phyloP scores from a whole-genome alignment of 306 rosid species.

The Trifolium repens region DNA sequence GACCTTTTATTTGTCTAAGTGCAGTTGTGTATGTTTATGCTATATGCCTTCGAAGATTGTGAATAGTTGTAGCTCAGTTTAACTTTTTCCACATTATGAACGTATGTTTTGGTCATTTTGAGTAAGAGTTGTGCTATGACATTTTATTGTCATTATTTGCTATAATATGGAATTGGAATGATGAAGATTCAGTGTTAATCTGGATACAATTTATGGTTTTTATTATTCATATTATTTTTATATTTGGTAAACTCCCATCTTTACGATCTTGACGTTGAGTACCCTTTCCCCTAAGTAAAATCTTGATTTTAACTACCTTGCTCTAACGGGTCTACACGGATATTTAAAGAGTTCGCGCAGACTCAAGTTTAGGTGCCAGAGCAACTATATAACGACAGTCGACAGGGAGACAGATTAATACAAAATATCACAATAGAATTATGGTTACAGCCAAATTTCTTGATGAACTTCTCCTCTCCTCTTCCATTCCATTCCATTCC shows the following conservation, averaged over 20 bases:
- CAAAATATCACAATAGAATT: too few relatives aligned
- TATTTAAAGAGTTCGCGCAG: neutral
- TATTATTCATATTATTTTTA: too few relatives aligned
- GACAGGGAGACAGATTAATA: too few relatives aligned
- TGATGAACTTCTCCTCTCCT: neutral
- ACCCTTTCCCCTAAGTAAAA: neutral
- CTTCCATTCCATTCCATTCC: conserved; percentile 9
- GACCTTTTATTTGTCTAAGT: neutral
- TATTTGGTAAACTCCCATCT: neutral
- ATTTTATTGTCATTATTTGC: too few relatives aligned
- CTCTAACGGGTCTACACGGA: neutral
- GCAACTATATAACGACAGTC: neutral
- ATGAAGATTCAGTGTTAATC: too few relatives aligned
- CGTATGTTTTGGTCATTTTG: too few relatives aligned
- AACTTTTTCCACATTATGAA: conserved; percentile 1
- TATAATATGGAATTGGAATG: too few relatives aligned
- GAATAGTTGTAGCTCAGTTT: conserved; percentile 1
- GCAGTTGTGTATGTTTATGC: neutral
- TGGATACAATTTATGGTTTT: too few relatives aligned
- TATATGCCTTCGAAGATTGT: neutral
- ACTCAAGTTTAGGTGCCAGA: neutral
- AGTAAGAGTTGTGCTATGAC: too few relatives aligned
- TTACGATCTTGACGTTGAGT: neutral
- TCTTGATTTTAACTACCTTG: neutral
- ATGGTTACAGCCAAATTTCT: neutral